Conservation (phyloP, 2,329 filamentous ascomycete species). For the Blastomyces parvus region DNA sequence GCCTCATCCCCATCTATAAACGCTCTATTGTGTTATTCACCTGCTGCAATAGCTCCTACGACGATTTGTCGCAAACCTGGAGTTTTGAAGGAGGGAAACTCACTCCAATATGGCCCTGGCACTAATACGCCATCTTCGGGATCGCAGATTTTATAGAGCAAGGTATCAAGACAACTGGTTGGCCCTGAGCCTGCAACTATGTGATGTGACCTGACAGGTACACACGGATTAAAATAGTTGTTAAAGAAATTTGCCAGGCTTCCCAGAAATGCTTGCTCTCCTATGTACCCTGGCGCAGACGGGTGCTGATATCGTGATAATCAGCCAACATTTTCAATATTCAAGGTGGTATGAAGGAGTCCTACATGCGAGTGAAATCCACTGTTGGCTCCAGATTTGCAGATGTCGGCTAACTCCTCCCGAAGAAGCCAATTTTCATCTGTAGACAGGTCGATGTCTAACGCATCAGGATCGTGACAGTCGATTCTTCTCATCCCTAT, state of each 20-base stretch:
- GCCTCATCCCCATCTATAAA: slow-evolving; percentile 19
- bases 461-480: not conserved
- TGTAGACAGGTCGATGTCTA: slow-evolving; percentile 13
- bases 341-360: no score
- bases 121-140: slow-evolving; percentile 27
- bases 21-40: not conserved
- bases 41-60: not conserved
- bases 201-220: slow-evolving; percentile 17
- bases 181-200: slow-evolving; percentile 19
- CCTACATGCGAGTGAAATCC: slow-evolving; percentile 11
- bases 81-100: slow-evolving; percentile 8
- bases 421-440: slow-evolving; percentile 15
- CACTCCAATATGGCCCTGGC: slow-evolving; percentile 25
- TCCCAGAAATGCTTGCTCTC: slow-evolving; percentile 18
- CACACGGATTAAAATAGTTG: slow-evolving; percentile 21
- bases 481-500: not conserved
- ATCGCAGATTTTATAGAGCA: slow-evolving; percentile 29
- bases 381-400: slow-evolving; percentile 9
- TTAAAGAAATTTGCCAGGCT: slow-evolving; percentile 21
- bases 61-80: not conserved
- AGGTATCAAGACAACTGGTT: slow-evolving; percentile 18
- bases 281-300: slow-evolving; percentile 16
- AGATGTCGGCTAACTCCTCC: slow-evolving; percentile 13
- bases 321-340: not conserved
- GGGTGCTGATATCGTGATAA: slow-evolving; percentile 10